Evolutionary conservation across 208 protist genomes (phyloP), one percentile per base, ranked within the genome.

Genomic region (Balamuthia mandrillaris): DNA sequence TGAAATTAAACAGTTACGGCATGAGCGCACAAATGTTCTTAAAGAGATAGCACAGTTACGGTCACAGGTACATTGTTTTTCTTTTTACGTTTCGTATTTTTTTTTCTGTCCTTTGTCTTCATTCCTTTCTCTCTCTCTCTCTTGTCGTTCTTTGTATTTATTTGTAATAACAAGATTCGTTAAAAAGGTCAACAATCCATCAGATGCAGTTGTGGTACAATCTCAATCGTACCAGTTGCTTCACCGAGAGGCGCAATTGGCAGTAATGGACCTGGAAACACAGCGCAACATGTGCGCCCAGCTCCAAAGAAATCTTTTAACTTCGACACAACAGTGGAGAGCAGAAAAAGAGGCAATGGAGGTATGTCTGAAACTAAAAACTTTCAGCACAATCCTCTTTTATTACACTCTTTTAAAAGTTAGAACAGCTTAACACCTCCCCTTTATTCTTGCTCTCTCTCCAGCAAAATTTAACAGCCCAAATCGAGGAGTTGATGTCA

Each of bases 1-100:
- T n/a, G 74, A 81, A 35, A 81, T 81, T 18, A 29, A 81, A 24
- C 56, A 81, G 49, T 33, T 81, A 37, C 45, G 74, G 18, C 74
- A 81, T 16, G 74, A 81, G 12, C 74, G 74, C 18, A 41, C 33
- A 10, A 51, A 81, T 27, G 6, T 81, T 44, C 56, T 47, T 24
- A 81, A 61, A 18, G 74, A 81, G 33, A 4, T 81, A 0, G 47
- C 56, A n/a, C 33, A 56, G 44, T 41, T 81, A 5, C 56, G 61
- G 39, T 44, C 56, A 5, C 56, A 61, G 74, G 74, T 81, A 41
- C 14, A 14, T 33, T 6, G 2, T 1, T 44, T 18, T 31, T 75
- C 5, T n/a, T 75, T 44, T 5, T 51, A 21, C 31, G 29, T 41
- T 39, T 21, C n/a, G 12, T 16, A 72, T 27, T 41, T 3, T 72